phyloP scores from a whole-genome alignment of 1,284 basidiomycete species.

The Sanghuangporus baumii region DNA sequence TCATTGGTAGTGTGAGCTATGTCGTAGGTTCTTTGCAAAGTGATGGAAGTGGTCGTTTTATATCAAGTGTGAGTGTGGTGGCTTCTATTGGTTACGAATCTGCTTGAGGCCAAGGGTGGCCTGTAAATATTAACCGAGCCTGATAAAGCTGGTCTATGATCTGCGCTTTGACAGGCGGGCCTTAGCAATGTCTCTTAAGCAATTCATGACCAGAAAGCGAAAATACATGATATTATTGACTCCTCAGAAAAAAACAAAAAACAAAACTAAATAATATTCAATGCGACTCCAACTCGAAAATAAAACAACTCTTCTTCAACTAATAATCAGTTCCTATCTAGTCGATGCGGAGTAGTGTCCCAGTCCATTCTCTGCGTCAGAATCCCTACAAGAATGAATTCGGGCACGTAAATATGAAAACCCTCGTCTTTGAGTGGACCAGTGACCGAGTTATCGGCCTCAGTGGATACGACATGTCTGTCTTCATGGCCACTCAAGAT shows the following conservation, averaged over 20 bases:
- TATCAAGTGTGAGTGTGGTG: too few species aligned
- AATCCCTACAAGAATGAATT: conserved; percentile 58
- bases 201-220: too few species aligned
- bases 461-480: conserved; percentile 57
- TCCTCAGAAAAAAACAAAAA: neutral
- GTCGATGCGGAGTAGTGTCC: conserved; percentile 33
- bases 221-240: too few species aligned
- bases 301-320: neutral
- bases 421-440: conserved; percentile 44
- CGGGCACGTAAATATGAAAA: conserved; percentile 57
- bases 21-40: too few species aligned
- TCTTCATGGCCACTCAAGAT: conserved; percentile 38
- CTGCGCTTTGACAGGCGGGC: too few species aligned
- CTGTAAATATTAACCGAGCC: too few species aligned
- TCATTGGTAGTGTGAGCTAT: too few species aligned
- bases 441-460: conserved; percentile 58
- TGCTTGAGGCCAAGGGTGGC: too few species aligned
- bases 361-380: conserved; percentile 63
- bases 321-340: conserved; percentile 1
- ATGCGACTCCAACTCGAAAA: neutral
- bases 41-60: too few species aligned
- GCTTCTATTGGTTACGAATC: too few species aligned
- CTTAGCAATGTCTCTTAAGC: too few species aligned
- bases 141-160: too few species aligned
- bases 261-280: neutral